Evolutionary conservation across 2,329 filamentous ascomycete species (phyloP).

Genomic region (Colletotrichum chrysophilum): DNA sequence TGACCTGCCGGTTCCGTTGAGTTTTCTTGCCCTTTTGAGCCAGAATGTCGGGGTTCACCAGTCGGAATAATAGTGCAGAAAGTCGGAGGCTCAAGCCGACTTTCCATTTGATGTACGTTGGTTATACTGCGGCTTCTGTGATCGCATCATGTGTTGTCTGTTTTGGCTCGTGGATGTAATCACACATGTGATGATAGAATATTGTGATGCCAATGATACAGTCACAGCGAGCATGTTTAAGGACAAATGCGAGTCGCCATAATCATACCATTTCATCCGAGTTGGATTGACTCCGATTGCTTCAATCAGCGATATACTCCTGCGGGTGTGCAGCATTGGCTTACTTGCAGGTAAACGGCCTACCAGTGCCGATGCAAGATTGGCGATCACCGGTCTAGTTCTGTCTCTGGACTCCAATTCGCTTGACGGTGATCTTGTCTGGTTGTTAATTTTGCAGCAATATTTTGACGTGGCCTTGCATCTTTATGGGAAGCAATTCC

Average conservation of each 20-base stretch:
- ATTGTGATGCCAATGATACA: no score
- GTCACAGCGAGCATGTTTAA: not conserved
- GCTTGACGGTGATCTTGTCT: not conserved
- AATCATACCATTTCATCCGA: not conserved
- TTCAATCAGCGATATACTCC: not conserved
- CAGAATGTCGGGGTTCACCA: not conserved
- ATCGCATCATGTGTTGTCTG: no score
- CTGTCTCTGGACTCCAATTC: not conserved
- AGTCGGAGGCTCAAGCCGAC: not conserved
- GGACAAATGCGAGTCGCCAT: not conserved
- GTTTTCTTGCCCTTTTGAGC: not conserved
- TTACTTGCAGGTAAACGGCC: not conserved
- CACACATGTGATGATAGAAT: no score
- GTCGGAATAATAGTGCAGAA: not conserved
- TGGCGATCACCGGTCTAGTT: not conserved
- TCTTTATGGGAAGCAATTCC: not conserved
- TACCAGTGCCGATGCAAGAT: not conserved
- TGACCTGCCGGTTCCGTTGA: not conserved
- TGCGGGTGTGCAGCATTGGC: not conserved
- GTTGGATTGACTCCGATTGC: not conserved
- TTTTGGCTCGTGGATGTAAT: no score
- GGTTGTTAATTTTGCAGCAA: not conserved
- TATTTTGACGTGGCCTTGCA: not conserved
- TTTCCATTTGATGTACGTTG: not conserved
- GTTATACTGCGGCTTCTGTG: no score